Percentiles rank a stretch among this genome's conserved stretches.
Evolutionary conservation across 305 asterid species (phyloP).

Genomic region (Fraxinus dipetala): DNA sequence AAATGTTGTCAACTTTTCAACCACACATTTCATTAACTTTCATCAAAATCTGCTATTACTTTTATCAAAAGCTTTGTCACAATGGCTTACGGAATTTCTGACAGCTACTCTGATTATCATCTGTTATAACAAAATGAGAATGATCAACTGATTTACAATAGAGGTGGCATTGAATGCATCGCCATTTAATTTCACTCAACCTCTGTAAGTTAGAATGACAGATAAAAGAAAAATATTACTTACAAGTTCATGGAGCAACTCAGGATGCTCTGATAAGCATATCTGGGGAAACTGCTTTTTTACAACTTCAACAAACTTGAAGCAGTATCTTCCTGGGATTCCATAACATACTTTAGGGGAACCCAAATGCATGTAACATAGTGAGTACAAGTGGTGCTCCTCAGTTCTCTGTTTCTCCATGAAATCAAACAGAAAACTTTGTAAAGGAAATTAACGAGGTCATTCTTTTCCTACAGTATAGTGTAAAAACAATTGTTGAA

Average conservation of each 20-base stretch:
- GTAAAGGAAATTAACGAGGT: slow-evolving; percentile 6
- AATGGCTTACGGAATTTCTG: background rate
- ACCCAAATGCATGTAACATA: slow-evolving; percentile 70
- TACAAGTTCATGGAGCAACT: slow-evolving; percentile 60
- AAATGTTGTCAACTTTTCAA: background rate
- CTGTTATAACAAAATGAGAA: background rate
- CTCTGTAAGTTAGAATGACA: slow-evolving; percentile 5
- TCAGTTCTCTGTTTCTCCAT: slow-evolving; percentile 56
- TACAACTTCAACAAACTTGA: slow-evolving; percentile 58
- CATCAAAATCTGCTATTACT: background rate
- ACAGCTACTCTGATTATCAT: background rate
- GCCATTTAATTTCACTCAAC: background rate
- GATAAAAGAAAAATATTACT: slow-evolving; percentile 32
- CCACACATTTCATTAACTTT: background rate
- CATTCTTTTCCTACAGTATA: background rate
- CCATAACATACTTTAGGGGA: slow-evolving; percentile 69
- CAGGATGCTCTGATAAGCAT: slow-evolving; percentile 42
- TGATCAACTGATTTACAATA: background rate
- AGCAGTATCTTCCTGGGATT: slow-evolving; percentile 60
- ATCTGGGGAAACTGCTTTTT: slow-evolving; percentile 53
- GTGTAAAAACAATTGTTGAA: background rate
- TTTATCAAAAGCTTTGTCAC: background rate
- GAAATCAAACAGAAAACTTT: slow-evolving; percentile 29
- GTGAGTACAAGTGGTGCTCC: slow-evolving; percentile 74
- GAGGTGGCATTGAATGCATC: slow-evolving; percentile 6